Conservation (phyloP, 2,329 filamentous ascomycete genomes). For the Fusarium incarnatum region DNA sequence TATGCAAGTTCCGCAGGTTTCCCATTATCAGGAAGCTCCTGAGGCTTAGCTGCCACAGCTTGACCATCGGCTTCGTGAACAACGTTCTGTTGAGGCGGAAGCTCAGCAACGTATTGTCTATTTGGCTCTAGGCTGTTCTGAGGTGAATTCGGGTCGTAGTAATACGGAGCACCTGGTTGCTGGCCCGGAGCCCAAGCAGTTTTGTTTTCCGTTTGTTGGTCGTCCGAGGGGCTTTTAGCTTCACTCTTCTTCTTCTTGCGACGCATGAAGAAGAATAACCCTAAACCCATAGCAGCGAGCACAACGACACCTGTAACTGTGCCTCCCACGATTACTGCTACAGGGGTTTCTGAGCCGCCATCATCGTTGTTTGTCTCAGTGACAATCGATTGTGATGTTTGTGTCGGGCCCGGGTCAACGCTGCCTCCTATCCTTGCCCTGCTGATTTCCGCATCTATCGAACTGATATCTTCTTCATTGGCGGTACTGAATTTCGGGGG, state of each 20-base stretch:
- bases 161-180: background rate
- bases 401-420: background rate
- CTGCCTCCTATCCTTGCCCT: background rate
- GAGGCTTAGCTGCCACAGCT: constrained; percentile 10
- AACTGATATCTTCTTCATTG: constrained; percentile 4
- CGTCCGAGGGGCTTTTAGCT: background rate
- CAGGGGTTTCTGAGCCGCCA: background rate
- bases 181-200: background rate
- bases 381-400: background rate
- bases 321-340: constrained; percentile 26
- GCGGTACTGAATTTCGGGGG: constrained; percentile 6
- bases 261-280: constrained; percentile 5
- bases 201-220: constrained; percentile 9
- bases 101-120: background rate
- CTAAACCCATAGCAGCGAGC: background rate
- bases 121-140: background rate
- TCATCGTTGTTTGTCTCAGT: constrained; percentile 1
- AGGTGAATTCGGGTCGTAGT: constrained; percentile 7
- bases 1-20: constrained; percentile 23
- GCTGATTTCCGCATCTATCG: constrained; percentile 2
- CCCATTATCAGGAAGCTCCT: constrained; percentile 15
- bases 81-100: background rate
- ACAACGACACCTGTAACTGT: constrained; percentile 12
- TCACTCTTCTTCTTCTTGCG: constrained; percentile 17
- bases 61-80: constrained; percentile 25